Evolutionary conservation across 1,284 basidiomycete genomes (phyloP).

Genomic region (Apiotrichum porosum): DNA sequence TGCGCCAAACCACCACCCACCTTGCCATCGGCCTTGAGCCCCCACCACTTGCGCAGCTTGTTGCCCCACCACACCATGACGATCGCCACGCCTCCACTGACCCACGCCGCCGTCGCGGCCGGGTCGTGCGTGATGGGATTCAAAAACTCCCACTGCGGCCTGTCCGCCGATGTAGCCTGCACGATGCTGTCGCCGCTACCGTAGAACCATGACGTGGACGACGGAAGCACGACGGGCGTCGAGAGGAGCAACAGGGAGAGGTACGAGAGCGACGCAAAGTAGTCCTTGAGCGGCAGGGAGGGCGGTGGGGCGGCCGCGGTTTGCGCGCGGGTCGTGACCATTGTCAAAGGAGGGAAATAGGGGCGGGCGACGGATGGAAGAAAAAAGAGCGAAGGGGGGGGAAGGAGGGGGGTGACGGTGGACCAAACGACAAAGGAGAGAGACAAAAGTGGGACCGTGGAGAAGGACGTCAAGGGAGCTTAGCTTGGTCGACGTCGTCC

Average conservation of each 20-base stretch:
- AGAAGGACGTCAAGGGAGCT: no score
- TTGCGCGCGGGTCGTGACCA: no score
- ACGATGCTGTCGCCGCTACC: constrained; percentile 13
- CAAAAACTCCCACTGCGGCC: constrained; percentile 62
- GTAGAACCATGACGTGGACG: constrained; percentile 54
- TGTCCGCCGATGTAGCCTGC: constrained; percentile 49
- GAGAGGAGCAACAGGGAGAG: constrained; percentile 64
- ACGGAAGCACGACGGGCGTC: constrained; percentile 62
- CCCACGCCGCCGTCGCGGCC: constrained; percentile 58
- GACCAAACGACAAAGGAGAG: background rate
- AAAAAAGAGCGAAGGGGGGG: no score
- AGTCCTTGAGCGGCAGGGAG: constrained; percentile 51
- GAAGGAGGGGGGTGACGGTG: background rate
- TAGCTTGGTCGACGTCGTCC: no score
- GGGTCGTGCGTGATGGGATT: constrained; percentile 64
- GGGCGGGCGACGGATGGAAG: background rate
- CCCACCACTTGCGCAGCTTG: constrained; percentile 58
- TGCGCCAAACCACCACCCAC: no score
- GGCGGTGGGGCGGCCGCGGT: background rate
- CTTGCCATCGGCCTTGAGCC: constrained; percentile 26
- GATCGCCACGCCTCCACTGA: constrained; percentile 57
- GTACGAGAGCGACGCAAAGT: constrained; percentile 68
- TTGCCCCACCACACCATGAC: constrained; percentile 70
- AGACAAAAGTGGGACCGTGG: no score
- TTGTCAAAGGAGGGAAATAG: no score